Conservation (phyloP, 768 basidiomycete genomes). For the Leucocoprinus birnbaumii region DNA sequence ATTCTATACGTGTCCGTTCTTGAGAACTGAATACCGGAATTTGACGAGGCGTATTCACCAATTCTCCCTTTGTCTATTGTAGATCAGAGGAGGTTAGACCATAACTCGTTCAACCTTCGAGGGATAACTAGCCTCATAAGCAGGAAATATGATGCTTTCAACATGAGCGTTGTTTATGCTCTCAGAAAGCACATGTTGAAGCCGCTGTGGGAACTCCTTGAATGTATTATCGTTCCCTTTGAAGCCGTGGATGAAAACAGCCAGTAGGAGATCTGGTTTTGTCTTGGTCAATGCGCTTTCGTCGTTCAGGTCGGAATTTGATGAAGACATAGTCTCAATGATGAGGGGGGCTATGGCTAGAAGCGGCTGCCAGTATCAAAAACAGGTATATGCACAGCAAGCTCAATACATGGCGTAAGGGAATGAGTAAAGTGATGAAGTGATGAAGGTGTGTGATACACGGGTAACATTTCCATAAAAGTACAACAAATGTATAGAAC, state of each 20-base stretch:
- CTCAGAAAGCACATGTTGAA: slow-evolving; percentile 74
- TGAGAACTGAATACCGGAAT: background rate
- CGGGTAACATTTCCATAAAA: background rate
- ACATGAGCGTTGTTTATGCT: slow-evolving; percentile 53
- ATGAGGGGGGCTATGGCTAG: background rate
- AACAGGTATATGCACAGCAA: background rate
- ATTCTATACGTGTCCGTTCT: slow-evolving; percentile 22
- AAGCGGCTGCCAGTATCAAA: background rate
- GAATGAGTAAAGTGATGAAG: too few relatives aligned
- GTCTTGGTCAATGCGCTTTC: slow-evolving; percentile 14
- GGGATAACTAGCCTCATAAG: too few relatives aligned
- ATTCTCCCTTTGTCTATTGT: slow-evolving; percentile 79
- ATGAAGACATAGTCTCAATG: background rate
- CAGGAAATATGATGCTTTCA: slow-evolving; percentile 83
- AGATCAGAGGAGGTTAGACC: slow-evolving; percentile 1
- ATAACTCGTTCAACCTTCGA: too few relatives aligned
- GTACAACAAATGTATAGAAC: background rate
- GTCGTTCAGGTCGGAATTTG: background rate
- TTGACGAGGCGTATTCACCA: slow-evolving; percentile 47
- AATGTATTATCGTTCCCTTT: slow-evolving; percentile 68
- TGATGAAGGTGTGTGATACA: too few relatives aligned
- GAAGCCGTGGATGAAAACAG: slow-evolving; percentile 82
- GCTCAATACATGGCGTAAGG: background rate
- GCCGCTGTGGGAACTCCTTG: slow-evolving; percentile 70
- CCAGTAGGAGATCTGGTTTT: slow-evolving; percentile 48